Base-by-base conservation (phyloP, 139 green algal species). In the Chlamydomonas urium region DNA sequence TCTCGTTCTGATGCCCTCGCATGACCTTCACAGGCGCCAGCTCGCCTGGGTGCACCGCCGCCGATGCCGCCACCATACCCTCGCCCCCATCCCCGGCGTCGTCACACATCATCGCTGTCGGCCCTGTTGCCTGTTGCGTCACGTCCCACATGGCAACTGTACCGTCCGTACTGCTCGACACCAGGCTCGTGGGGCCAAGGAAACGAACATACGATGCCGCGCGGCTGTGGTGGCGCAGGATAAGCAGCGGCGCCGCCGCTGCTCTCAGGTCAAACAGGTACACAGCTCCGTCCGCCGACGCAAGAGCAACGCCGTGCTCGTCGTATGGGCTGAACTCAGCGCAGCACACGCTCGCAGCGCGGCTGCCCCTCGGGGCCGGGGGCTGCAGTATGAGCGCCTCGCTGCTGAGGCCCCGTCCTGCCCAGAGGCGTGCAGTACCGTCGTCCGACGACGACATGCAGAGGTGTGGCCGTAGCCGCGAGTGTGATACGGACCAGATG, bases 131-230 rank as follows among this genome's bases (percentile, higher is more conserved):
- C 17, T 38, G 29, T 1, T 17, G 34, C 31, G 29, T 21, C 1
- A 93, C 59, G 26, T 89, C 61, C 88, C 88, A 94, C 48, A 90
- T 66, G 17, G 86, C 77, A 32, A 94, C 45, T 0, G 86, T 93
- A 53, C 81, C 90, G 81, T 98, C 93, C 1, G 90, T 97, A 32
- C 88, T 93, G 0, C 92, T 89, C 2, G 85, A 90, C 4, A 93
- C 89, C 26, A 98, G 66, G 66, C 87, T 74, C 0, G 23, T 60
- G 0, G 24, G 29, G 32, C 66, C 79, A 23, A 92, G 67, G 70
- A 91, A 98, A 57, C 85, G 86, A 56, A 96, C 91, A 66, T 97
- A 98, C 19, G 89, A 93, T 24, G 96, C 90, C 0, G 93, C 84
- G 65, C 84, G 47, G 0, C 8, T 29, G 63, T 93, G 88, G 5